Percentiles rank a stretch among this genome's conserved stretches.
Evolutionary conservation across 805 yeast genomes (phyloP).

Genomic region (Candida fluviatilis): DNA sequence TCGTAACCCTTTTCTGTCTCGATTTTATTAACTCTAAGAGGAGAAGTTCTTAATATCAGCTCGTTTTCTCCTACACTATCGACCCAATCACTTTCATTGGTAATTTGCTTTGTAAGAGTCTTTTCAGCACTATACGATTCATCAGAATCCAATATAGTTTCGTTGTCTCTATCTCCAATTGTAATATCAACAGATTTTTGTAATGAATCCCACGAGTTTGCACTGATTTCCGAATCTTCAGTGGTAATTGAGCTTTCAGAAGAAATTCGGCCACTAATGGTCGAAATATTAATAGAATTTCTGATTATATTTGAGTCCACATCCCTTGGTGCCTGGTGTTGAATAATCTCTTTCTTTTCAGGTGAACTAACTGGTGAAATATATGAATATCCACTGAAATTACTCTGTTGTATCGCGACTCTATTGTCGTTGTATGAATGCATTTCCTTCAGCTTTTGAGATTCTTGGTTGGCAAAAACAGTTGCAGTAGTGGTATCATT

Average conservation of each 20-base stretch:
- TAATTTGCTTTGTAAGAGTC: background rate
- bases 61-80: background rate
- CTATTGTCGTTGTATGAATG: too few species aligned
- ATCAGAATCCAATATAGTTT: background rate
- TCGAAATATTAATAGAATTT: background rate
- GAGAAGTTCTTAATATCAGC: background rate
- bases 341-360: background rate
- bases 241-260: slow-evolving; percentile 6
- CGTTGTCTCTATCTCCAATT: background rate
- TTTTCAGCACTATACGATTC: background rate
- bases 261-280: slow-evolving; percentile 1
- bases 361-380: too few species aligned
- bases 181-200: slow-evolving; percentile 23
- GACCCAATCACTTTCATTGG: slow-evolving; percentile 3
- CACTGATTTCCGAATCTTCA: slow-evolving; percentile 7
- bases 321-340: background rate
- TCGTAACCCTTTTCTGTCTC: slow-evolving; percentile 4
- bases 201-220: slow-evolving; percentile 25
- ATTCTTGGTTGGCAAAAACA: too few species aligned
- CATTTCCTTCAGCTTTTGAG: too few species aligned
- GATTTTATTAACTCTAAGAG: slow-evolving; percentile 6
- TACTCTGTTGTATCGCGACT: too few species aligned
- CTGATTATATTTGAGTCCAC: background rate
- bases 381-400: too few species aligned
- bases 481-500: too few species aligned